phyloP scores from a whole-genome alignment of 164 flowering plant genomes.

The Tetracentron sinense region DNA sequence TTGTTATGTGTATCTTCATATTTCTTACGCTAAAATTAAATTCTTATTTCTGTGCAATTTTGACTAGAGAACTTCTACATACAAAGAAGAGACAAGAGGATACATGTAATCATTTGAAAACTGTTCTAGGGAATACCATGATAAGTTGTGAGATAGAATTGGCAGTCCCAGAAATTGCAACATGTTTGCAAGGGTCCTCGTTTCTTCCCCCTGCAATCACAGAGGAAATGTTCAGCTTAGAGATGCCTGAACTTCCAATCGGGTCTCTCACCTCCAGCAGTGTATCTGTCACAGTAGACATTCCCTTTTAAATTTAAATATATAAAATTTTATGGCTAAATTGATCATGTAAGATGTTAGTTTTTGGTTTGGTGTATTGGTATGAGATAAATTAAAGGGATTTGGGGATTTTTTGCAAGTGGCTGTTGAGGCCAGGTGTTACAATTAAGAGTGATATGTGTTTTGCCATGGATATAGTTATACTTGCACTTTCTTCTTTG shows the following conservation, averaged over 20 bases:
- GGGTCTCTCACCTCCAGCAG: constrained; percentile 23
- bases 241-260: constrained; percentile 24
- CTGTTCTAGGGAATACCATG: constrained; percentile 51
- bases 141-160: constrained; percentile 66
- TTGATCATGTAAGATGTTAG: neutral
- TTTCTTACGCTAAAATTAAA: neutral
- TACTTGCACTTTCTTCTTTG: constrained; percentile 97
- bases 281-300: too few relatives aligned
- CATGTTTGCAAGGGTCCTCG: constrained; percentile 53
- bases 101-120: constrained; percentile 38
- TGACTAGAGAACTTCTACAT: constrained; percentile 84
- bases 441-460: constrained; percentile 61
- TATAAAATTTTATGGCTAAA: neutral
- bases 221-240: constrained; percentile 41
- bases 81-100: constrained; percentile 69
- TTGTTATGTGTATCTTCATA: too few relatives aligned
- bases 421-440: constrained; percentile 60
- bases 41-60: constrained; percentile 11
- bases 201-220: constrained; percentile 52
- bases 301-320: too few relatives aligned
- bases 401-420: constrained; percentile 74
- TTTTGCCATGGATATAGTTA: constrained; percentile 98
- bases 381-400: constrained; percentile 70
- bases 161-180: constrained; percentile 56
- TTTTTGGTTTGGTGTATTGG: constrained; percentile 42